Percentiles rank a stretch among this genome's conserved stretches.
Conservation (phyloP, 2,329 filamentous ascomycete genomes). For the Sordariomycetes sp. region DNA sequence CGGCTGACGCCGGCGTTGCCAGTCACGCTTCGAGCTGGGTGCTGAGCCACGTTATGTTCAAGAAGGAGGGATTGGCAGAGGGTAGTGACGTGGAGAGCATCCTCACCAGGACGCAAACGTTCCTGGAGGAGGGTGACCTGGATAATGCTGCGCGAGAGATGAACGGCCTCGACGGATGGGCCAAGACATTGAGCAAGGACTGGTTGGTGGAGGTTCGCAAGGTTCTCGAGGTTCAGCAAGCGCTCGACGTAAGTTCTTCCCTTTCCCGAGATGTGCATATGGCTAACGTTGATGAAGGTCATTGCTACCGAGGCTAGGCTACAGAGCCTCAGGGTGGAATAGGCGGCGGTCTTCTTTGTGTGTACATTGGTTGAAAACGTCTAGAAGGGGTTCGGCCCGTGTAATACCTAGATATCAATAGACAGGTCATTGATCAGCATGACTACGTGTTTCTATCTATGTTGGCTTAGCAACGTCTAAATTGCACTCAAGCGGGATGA, state of each 20-base stretch:
- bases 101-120: slow-evolving; percentile 77
- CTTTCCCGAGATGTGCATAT: neutral
- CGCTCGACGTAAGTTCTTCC: slow-evolving; percentile 71
- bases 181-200: slow-evolving; percentile 86
- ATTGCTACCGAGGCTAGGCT: slow-evolving; percentile 85
- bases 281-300: slow-evolving; percentile 43
- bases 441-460: too few relatives aligned
- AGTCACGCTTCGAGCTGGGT: slow-evolving; percentile 86
- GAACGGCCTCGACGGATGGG: slow-evolving; percentile 89
- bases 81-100: slow-evolving; percentile 92
- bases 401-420: slow-evolving; percentile 8
- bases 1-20: slow-evolving; percentile 88
- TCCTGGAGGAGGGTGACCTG: slow-evolving; percentile 86
- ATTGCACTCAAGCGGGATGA: too few relatives aligned
- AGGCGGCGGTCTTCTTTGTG: slow-evolving; percentile 24
- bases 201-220: slow-evolving; percentile 88
- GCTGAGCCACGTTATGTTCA: slow-evolving; percentile 91
- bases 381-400: slow-evolving; percentile 2
- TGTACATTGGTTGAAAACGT: slow-evolving; percentile 10
- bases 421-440: too few relatives aligned
- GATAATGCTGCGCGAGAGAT: slow-evolving; percentile 90
- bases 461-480: too few relatives aligned
- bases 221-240: slow-evolving; percentile 91
- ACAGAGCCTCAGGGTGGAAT: slow-evolving; percentile 80
- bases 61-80: slow-evolving; percentile 76